Base-by-base conservation (phyloP, 225 moss, liverwort and hornwort genomes). In the Marchantia paleacea region DNA sequence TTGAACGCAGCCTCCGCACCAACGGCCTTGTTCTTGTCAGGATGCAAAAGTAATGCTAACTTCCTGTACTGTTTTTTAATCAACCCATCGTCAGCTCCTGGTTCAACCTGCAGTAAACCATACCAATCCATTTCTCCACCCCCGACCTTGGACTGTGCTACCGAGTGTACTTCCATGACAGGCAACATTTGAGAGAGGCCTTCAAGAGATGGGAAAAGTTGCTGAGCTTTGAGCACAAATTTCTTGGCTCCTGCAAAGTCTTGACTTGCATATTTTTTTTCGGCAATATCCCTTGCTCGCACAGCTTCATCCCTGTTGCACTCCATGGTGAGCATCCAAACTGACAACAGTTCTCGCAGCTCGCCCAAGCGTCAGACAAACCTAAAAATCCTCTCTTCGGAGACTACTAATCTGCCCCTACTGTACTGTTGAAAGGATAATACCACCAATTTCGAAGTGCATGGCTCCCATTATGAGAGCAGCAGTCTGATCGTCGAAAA, bases 1-100 rank as follows among this genome's bases (percentile, higher is more conserved):
- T 97, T 97, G 69, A 97, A 97, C 24, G 97, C 97, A 20, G 94
- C 91, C 79, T 95, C 95, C 26, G 97, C 97, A 10, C 97, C 97
- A 10, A 88, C 81, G 6, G 93, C 80, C 85, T 93, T 93, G 73
- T 97, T 97, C 54, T 97, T 97, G n/a, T 97, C 97, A 0, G 97
- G 97, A 84, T 97, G 97, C 65, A 97, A 86, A 26, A 90, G 76
- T 8, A 95, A 80, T 24, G 97, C 95, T 52, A 97, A 84, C 84
- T 85, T 97, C 76, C 97, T 88, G 50, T 95, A 97, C 82, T 97
- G 97, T 83, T 89, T 90, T 83, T 93, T 97, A 39, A 97, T 89
- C n/a, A 82, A 80, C 85, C 82, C 81, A 20, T 93, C 94, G 78
- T 97, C 97, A 11, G 97, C 92, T 63, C 69, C n/a, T 7, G 93